phyloP scores from a whole-genome alignment of 1,284 basidiomycete genomes.

The Anthracocystis panici-leucophaei region DNA sequence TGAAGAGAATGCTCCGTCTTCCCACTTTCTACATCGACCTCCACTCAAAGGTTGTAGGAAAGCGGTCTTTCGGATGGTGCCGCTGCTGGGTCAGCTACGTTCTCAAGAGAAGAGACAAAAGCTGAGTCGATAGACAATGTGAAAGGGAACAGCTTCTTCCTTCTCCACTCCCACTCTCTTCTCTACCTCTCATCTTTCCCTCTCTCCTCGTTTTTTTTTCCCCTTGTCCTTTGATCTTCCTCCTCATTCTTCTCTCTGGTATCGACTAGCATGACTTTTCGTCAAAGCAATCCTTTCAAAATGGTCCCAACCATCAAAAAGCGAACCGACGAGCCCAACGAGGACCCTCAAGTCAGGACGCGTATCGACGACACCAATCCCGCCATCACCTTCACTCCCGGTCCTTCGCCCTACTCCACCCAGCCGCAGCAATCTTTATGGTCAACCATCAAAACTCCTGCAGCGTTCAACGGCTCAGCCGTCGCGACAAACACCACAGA shows the following conservation, averaged over 20 bases:
- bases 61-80: not conserved
- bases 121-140: not conserved
- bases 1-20: not conserved
- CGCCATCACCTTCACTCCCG: conserved; percentile 18
- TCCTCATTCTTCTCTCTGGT: not conserved
- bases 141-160: not conserved
- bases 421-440: conserved; percentile 5
- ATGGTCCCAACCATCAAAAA: conserved; percentile 5
- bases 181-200: not conserved
- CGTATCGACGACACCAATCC: conserved; percentile 38
- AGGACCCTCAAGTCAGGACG: conserved; percentile 1
- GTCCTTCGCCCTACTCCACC: conserved; percentile 13
- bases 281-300: not conserved
- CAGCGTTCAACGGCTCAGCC: conserved; percentile 18
- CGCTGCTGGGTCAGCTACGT: not conserved
- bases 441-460: not conserved
- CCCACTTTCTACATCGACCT: conserved; percentile 1
- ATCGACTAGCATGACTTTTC: not conserved
- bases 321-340: conserved; percentile 6
- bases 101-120: not conserved
- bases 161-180: not conserved
- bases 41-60: conserved; percentile 1
- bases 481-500: conserved; percentile 6
- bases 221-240: not conserved
- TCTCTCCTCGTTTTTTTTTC: too few species aligned